Conservation (phyloP, 805 yeast genomes). For the Brettanomyces nanus region DNA sequence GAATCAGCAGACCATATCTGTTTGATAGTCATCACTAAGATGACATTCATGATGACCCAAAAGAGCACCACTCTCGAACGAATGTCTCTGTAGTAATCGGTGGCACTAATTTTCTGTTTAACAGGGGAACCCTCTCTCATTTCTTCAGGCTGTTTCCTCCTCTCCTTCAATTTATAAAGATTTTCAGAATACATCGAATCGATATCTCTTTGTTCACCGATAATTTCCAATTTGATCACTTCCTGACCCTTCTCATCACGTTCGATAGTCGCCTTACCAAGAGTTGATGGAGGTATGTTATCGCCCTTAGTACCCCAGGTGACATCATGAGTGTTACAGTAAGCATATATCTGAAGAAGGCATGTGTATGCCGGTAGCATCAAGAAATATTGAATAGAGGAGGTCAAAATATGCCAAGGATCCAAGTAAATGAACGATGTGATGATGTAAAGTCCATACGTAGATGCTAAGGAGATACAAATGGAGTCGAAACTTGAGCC, state of each 20-base stretch:
- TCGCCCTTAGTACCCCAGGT: conserved; percentile 99
- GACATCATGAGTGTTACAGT: conserved; percentile 96
- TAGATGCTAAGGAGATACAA: conserved; percentile 76
- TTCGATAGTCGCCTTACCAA: conserved; percentile 75
- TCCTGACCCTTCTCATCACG: conserved; percentile 78
- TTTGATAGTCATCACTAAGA: conserved; percentile 79
- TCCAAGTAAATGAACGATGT: conserved; percentile 83
- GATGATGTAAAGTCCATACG: conserved; percentile 80
- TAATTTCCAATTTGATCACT: conserved; percentile 72
- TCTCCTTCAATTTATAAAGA: conserved; percentile 61
- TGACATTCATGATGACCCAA: conserved; percentile 83
- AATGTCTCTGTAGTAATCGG: conserved; percentile 90
- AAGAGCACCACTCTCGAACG: conserved; percentile 90
- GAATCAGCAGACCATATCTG: conserved; percentile 71
- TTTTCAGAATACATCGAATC: conserved; percentile 77
- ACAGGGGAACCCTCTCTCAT: conserved; percentile 33
- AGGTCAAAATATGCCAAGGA: conserved; percentile 93
- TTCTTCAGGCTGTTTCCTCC: conserved; percentile 50
- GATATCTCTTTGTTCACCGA: conserved; percentile 62
- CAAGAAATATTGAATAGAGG: conserved; percentile 79
- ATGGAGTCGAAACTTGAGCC: conserved; percentile 57
- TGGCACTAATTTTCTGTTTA: conserved; percentile 37
- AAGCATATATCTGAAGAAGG: conserved; percentile 89
- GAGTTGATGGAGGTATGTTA: conserved; percentile 55
- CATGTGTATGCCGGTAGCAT: conserved; percentile 89